Evolutionary conservation across 2,329 filamentous ascomycete species (phyloP), one percentile per base, ranked within the genome.

Genomic region (Fusarium annulatum): DNA sequence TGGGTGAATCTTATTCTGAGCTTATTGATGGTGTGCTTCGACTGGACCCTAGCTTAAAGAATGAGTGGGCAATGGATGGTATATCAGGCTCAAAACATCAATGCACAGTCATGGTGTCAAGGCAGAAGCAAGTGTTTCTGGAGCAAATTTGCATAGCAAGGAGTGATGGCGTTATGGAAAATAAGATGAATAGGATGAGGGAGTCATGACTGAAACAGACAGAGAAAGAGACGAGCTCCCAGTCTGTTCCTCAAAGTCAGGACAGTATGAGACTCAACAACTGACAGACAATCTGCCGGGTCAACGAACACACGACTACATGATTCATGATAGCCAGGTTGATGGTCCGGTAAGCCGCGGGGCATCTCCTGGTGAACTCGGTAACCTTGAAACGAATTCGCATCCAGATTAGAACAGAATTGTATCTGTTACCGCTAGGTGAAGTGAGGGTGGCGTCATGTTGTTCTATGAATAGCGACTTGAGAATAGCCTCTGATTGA

Each of bases 131-230:
- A 71, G 51, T 61, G 67, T 58, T 67, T 71, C 36, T 61, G 42
- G 23, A 45, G 53, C 51, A 56, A 52, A 62, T 62, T 69, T 71
- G 72, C 79, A 79, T 79, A 76, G 72, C 77, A 79, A 58, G 74
- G 76, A 77, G 73, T 73, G 76, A 73, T 52, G 78, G 78, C 78
- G 75, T 67, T 73, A 61, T 48, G 69, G 61, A 57, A 64, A 65
- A 63, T 48, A 57, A 46, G 48, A 52, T 41, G 26, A 45, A 46
- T 43, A 38, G 41, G 55, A 61, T 41, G 51, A 46, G 30, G 30
- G 43, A 43, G 30, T 23, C 58, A 30, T 38, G 49, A 45, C 55
- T 38, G 57, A 48, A 49, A 60, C 51, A 46, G 62, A 46, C 49
- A 62, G 26, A 23, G 26, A 57, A 36, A 43, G 15, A 48, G 36